Evolutionary conservation across 2,329 filamentous ascomycete species (phyloP).

Genomic region (Fusarium sp.): DNA sequence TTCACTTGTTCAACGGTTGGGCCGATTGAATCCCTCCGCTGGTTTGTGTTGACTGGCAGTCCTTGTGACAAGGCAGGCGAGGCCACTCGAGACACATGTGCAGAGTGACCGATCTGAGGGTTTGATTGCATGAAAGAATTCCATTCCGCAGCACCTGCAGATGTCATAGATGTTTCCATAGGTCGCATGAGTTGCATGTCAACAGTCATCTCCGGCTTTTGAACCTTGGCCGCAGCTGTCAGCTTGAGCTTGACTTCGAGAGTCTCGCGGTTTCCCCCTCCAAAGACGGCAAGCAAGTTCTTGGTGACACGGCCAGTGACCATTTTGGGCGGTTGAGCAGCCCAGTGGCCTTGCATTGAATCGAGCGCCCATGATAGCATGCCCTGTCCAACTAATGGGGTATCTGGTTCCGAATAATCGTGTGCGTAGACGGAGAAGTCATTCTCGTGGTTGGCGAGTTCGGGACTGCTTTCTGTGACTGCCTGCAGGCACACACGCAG

Average conservation of each 20-base stretch:
- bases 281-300: slow-evolving; percentile 87
- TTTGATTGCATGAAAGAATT: slow-evolving; percentile 82
- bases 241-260: slow-evolving; percentile 94
- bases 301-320: slow-evolving; percentile 93
- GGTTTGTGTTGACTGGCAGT: slow-evolving; percentile 34
- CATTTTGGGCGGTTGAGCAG: slow-evolving; percentile 75
- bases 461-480: slow-evolving; percentile 84
- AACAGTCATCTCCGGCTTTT: slow-evolving; percentile 50
- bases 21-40: slow-evolving; percentile 51
- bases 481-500: slow-evolving; percentile 89
- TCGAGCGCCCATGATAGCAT: slow-evolving; percentile 89
- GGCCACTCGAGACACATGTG: slow-evolving; percentile 54
- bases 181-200: slow-evolving; percentile 48
- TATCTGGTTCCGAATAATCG: slow-evolving; percentile 96
- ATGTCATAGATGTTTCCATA: slow-evolving; percentile 59
- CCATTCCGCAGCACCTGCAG: slow-evolving; percentile 82
- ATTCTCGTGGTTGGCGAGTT: slow-evolving; percentile 81
- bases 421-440: slow-evolving; percentile 98
- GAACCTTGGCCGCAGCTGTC: slow-evolving; percentile 78
- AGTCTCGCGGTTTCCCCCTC: slow-evolving; percentile 86
- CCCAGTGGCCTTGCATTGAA: slow-evolving; percentile 55
- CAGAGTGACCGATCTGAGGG: slow-evolving; percentile 64
- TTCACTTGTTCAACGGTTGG: slow-evolving; percentile 39
- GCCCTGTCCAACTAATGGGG: slow-evolving; percentile 93
- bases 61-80: slow-evolving; percentile 58